A percentile compares a stretch with the other conserved stretches of the same genome.
Conservation (phyloP, 2,329 filamentous ascomycete genomes). For the Scedosporium minutisporum region DNA sequence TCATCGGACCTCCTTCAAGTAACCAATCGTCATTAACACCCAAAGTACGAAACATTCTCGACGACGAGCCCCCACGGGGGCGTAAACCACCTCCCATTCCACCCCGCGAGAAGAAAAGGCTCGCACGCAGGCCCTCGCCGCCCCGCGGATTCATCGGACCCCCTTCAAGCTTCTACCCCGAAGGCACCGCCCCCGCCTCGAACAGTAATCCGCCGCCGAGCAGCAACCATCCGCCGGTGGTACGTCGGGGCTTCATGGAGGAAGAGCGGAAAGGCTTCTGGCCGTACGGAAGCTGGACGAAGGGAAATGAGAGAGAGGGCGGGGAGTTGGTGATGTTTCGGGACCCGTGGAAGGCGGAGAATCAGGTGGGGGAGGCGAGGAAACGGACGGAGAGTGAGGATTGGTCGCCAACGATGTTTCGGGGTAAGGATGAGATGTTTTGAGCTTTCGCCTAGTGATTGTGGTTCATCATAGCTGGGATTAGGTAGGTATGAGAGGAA, state of each 20-base stretch:
- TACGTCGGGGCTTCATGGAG: neutral
- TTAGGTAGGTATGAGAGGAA: no score
- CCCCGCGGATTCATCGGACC: neutral
- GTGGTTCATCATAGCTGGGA: no score
- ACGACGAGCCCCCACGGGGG: no score
- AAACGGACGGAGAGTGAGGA: neutral
- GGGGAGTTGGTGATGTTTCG: neutral
- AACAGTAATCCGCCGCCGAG: neutral
- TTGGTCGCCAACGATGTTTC: neutral
- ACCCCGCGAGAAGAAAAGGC: no score
- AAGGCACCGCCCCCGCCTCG: neutral
- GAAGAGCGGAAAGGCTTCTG: neutral
- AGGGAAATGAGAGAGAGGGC: neutral
- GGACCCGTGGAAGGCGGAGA: neutral
- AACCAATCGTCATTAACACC: neutral
- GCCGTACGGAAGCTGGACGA: neutral
- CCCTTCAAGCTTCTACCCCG: neutral
- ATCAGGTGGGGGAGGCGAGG: neutral
- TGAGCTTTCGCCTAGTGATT: no score
- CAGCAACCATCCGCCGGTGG: neutral
- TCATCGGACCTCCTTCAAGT: neutral
- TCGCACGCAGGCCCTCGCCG: no score
- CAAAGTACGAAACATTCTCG: no score
- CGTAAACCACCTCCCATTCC: no score
- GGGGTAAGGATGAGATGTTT: neutral